Conservation (phyloP, 306 rosid genomes). For the Fragaria vesca region DNA sequence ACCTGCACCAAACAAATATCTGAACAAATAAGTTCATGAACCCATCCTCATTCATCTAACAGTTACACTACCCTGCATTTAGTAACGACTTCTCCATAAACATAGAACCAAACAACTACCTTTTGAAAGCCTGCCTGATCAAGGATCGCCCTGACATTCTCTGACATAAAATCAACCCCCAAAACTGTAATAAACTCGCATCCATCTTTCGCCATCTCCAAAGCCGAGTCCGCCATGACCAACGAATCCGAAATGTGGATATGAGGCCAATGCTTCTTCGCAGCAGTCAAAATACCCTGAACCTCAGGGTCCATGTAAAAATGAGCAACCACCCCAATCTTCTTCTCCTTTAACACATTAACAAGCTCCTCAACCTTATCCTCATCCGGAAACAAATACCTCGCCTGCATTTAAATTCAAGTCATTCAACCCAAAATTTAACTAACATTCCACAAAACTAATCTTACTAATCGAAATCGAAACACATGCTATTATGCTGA, state of each 20-base stretch:
- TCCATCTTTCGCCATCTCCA: slow-evolving; percentile 85
- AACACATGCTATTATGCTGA: slow-evolving; percentile 8
- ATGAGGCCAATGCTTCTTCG: slow-evolving; percentile 96
- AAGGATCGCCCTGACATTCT: slow-evolving; percentile 96
- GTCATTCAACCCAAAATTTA: slow-evolving; percentile 14
- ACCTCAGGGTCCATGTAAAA: slow-evolving; percentile 99
- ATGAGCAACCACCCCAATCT: slow-evolving; percentile 93
- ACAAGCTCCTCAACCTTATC: slow-evolving; percentile 62
- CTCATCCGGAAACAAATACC: slow-evolving; percentile 67
- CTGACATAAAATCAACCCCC: slow-evolving; percentile 98
- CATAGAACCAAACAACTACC: slow-evolving; percentile 39
- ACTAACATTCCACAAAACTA: not conserved
- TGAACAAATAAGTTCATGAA: slow-evolving; percentile 24
- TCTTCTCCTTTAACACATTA: slow-evolving; percentile 69
- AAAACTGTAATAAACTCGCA: slow-evolving; percentile 79
- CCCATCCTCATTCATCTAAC: not conserved
- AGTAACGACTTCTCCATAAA: slow-evolving; percentile 8
- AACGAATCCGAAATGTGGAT: slow-evolving; percentile 92
- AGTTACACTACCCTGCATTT: not conserved
- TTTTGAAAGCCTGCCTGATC: slow-evolving; percentile 90
- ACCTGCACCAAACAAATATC: slow-evolving; percentile 51
- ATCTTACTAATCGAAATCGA: too few relatives aligned
- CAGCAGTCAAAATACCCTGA: slow-evolving; percentile 90
- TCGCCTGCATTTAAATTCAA: slow-evolving; percentile 60
- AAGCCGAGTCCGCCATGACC: slow-evolving; percentile 96